A percentile compares a stretch with the other conserved stretches of the same genome.
Evolutionary conservation across 2,329 filamentous ascomycete species (phyloP).

Genomic region (Colletotrichum acutatum): DNA sequence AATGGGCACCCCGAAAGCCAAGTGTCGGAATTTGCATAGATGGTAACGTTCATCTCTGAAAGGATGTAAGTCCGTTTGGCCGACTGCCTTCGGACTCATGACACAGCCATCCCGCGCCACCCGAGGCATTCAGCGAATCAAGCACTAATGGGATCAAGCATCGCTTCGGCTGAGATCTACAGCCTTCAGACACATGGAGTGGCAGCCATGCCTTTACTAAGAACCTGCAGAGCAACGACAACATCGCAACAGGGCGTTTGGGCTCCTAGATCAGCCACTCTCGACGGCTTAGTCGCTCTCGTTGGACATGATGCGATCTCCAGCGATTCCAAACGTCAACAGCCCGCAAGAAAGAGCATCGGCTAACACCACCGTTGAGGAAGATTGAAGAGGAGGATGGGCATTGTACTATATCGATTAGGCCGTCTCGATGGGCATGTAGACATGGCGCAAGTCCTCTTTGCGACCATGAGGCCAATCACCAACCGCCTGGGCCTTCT

Average conservation of each 20-base stretch:
- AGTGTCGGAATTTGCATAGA: not conserved
- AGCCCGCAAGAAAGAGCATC: not conserved
- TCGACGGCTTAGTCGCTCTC: not conserved
- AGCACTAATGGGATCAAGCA: not conserved
- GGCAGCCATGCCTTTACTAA: not conserved
- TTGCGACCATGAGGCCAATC: not conserved
- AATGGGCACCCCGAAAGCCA: not conserved
- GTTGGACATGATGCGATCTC: not conserved
- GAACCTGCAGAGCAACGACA: not conserved
- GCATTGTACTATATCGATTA: not conserved
- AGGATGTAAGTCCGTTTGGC: not conserved
- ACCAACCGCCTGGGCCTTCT: not conserved
- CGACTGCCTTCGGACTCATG: not conserved
- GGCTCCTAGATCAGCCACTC: not conserved
- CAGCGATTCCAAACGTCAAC: not conserved
- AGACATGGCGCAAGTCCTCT: not conserved
- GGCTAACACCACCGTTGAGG: not conserved
- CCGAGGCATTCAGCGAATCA: not conserved
- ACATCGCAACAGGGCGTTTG: not conserved
- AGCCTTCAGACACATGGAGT: no score
- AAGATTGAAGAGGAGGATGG: not conserved
- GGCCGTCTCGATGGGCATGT: not conserved
- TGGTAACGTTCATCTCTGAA: not conserved
- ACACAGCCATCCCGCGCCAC: slow-evolving; percentile 7
- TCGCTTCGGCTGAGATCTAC: slow-evolving; percentile 15